Evolutionary conservation across 1,284 basidiomycete species (phyloP), one percentile per base, ranked within the genome.

Genomic region (Papiliotrema laurentii): DNA sequence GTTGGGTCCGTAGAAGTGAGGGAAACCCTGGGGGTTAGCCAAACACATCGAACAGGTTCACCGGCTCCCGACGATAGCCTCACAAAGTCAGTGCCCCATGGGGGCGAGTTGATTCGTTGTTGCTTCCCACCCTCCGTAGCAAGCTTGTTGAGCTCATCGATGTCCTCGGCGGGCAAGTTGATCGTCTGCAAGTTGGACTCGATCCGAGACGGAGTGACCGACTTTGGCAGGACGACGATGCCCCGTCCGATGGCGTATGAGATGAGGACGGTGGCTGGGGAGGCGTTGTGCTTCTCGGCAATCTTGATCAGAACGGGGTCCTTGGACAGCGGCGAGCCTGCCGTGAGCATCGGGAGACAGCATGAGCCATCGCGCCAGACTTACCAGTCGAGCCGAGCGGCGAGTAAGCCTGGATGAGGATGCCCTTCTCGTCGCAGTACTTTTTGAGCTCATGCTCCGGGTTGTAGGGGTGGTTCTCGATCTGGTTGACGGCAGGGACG

Each of bases 391-490:
- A 87, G 11, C 89, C 89, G 21, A 91, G 79, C 4, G 90, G 90
- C 5, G 85, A 89, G 72, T 90, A 92, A 0, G 88, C 88, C 67
- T 89, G 81, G 1, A 86, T 75, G 30, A 84, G 74, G 61, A 93
- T 91, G 30, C 77, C 78, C 66, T 87, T 82, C 26, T 79, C 75
- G 62, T 80, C 79, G 65, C 87, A 79, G 72, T 82, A 90, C 18
- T 77, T 71, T 47, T 86, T 59, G 37, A 90, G 79, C 46, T 84
- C 79, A 70, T 84, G 83, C 60, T 90, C 83, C 0, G 86, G 85
- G 65, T 84, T 82, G 50, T 57, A 66, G 25, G 85, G 73, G 68
- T 88, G 86, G 24, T 87, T 74, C 65, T 88, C 86, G 45, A 88
- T 75, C 80, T 84, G 83, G 68, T 86, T 85, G 14, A 77, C 77